A percentile compares a stretch with the other conserved stretches of the same genome.
Evolutionary conservation across 805 yeast species (phyloP).

Genomic region (Ogataea trehaloabstinens): DNA sequence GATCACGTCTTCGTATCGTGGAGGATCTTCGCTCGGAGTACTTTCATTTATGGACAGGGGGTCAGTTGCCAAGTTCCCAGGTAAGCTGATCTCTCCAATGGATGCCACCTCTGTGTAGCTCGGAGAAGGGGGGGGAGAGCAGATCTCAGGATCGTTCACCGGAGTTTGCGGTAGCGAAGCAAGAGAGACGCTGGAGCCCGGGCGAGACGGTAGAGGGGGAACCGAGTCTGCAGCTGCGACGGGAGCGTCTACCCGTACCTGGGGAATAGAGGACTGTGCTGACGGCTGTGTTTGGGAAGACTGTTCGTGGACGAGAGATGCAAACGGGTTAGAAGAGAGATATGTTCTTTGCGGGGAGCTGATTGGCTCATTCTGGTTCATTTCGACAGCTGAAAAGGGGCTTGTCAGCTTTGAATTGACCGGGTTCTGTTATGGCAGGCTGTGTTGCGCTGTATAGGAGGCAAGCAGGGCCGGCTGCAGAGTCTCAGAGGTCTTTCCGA

Average conservation of each 20-base stretch:
- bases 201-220: slow-evolving; percentile 4
- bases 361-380: background rate
- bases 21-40: slow-evolving; percentile 33
- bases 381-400: no score
- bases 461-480: no score
- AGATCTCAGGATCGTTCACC: background rate
- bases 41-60: slow-evolving; percentile 24
- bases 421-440: no score
- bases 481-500: no score
- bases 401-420: no score
- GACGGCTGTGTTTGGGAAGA: background rate
- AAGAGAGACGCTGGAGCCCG: background rate
- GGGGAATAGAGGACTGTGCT: slow-evolving; percentile 2
- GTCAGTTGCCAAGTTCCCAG: slow-evolving; percentile 27
- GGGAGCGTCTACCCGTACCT: slow-evolving; percentile 14
- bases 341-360: background rate
- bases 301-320: background rate
- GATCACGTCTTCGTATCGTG: slow-evolving; percentile 37
- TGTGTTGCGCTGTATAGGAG: no score
- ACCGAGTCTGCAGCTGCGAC: slow-evolving; percentile 18
- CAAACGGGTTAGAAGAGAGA: slow-evolving; percentile 4
- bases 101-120: slow-evolving; percentile 25
- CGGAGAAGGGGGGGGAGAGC: slow-evolving; percentile 29
- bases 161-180: background rate
- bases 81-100: slow-evolving; percentile 26